A percentile compares a stretch with the other conserved stretches of the same genome.
Conservation (phyloP, 441 rosid species). For the Mallotus repandus region DNA sequence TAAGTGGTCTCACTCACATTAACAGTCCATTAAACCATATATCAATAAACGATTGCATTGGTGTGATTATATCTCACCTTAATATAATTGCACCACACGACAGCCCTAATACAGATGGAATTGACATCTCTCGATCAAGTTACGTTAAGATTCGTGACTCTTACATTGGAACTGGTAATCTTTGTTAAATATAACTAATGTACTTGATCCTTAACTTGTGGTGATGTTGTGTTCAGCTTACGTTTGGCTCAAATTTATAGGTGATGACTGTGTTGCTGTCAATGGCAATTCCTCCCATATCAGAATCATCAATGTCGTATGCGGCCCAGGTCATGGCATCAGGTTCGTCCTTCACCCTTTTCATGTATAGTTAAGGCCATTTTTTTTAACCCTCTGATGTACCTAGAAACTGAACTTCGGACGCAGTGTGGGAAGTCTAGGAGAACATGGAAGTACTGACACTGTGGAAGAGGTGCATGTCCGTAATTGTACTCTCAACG, state of each 20-base stretch:
- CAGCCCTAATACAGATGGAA: constrained; percentile 50
- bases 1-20: background rate
- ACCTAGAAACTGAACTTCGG: background rate
- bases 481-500: constrained; percentile 26
- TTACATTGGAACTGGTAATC: constrained; percentile 33
- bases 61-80: constrained; percentile 25
- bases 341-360: constrained; percentile 18
- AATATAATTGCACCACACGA: constrained; percentile 32
- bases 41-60: constrained; percentile 5
- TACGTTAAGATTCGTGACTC: constrained; percentile 22
- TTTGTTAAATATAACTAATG: background rate
- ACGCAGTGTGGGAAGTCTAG: constrained; percentile 42
- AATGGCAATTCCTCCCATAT: constrained; percentile 22
- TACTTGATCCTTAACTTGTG: background rate
- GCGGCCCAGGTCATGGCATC: constrained; percentile 55
- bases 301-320: constrained; percentile 26
- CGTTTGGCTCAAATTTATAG: constrained; percentile 3
- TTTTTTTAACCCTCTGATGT: no score
- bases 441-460: constrained; percentile 9
- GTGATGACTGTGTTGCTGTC: constrained; percentile 48
- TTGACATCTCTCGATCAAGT: constrained; percentile 27
- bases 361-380: no score
- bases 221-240: background rate
- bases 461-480: constrained; percentile 33
- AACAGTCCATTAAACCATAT: constrained; percentile 7